phyloP scores from a whole-genome alignment of 2,329 filamentous ascomycete genomes.

The Colletotrichum zoysiae region DNA sequence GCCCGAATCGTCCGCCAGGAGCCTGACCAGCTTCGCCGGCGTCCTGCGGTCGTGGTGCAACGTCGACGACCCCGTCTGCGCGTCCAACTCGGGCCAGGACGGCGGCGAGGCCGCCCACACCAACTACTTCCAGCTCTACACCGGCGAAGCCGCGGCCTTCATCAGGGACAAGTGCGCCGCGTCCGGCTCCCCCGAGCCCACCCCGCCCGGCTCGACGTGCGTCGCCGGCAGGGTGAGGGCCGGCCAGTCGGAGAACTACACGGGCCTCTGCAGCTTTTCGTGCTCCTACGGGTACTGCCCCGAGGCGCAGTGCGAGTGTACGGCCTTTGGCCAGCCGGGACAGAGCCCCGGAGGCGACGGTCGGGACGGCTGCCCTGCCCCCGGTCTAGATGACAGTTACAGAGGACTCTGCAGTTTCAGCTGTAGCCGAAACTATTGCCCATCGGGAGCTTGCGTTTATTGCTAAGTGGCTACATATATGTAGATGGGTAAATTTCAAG shows the following conservation, averaged over 20 bases:
- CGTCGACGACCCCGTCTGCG: conserved; percentile 55
- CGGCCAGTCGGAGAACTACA: conserved; percentile 47
- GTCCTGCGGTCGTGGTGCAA: conserved; percentile 52
- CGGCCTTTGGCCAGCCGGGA: conserved; percentile 47
- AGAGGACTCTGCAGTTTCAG: conserved; percentile 61
- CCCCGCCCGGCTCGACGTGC: conserved; percentile 40
- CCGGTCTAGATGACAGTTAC: conserved; percentile 53
- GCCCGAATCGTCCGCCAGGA: conserved; percentile 20
- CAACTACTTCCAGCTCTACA: conserved; percentile 48
- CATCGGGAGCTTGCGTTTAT: conserved; percentile 47
- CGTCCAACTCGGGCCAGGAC: conserved; percentile 46
- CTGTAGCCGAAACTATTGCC: conserved; percentile 61
- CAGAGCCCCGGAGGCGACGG: conserved; percentile 45
- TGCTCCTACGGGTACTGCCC: conserved; percentile 51
- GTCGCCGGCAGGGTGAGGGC: conserved; percentile 47
- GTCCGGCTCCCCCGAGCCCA: too few species aligned
- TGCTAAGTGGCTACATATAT: conserved; percentile 28
- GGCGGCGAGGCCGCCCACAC: conserved; percentile 49
- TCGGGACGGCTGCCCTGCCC: conserved; percentile 50
- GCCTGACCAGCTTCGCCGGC: conserved; percentile 29
- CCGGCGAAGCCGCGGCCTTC: conserved; percentile 29
- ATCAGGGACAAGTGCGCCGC: conserved; percentile 39
- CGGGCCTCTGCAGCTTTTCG: conserved; percentile 52
- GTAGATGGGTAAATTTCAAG: too few species aligned
- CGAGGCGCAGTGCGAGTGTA: conserved; percentile 51